These are phyloP conservation scores for Akanthomyces uredinophilus DNA, from an alignment of 2,329 filamentous ascomycete species.

Conservation along the genomic window DNA sequence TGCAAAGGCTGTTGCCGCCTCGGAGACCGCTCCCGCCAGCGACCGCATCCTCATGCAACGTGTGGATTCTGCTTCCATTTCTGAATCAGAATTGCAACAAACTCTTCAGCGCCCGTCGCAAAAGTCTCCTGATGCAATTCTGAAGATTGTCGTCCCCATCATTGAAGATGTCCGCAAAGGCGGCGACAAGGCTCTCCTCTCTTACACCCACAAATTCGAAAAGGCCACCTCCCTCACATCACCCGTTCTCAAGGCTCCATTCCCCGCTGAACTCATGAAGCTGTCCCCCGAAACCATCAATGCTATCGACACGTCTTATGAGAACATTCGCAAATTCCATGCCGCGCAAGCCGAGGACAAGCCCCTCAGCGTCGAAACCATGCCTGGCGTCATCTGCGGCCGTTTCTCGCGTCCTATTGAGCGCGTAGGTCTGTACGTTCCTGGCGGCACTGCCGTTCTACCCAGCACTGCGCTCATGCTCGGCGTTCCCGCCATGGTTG, in stretches of 20 bases:
- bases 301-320: conserved; percentile 90
- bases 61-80: conserved; percentile 62
- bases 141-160: conserved; percentile 86
- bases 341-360: conserved; percentile 82
- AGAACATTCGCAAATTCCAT: conserved; percentile 94
- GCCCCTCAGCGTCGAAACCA: conserved; percentile 83
- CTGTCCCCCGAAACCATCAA: conserved; percentile 76
- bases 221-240: conserved; percentile 88
- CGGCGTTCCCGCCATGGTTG: conserved; percentile 94
- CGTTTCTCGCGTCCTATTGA: conserved; percentile 91
- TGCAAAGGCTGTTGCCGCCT: conserved; percentile 29
- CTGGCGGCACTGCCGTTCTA: conserved; percentile 93
- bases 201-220: conserved; percentile 97
- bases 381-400: conserved; percentile 94
- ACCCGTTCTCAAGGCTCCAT: conserved; percentile 84
- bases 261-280: conserved; percentile 79
- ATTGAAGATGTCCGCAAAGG: conserved; percentile 78
- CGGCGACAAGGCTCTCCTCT: conserved; percentile 82
- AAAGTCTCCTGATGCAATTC: conserved; percentile 87
- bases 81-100: conserved; percentile 61
- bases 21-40: conserved; percentile 29
- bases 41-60: conserved; percentile 76
- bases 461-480: conserved; percentile 97
- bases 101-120: conserved; percentile 86
- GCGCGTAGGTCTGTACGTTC: conserved; percentile 92